These are phyloP conservation scores for Bromus sterilis DNA, from an alignment of 176 grass and related monocot species.

Conservation along the genomic window DNA sequence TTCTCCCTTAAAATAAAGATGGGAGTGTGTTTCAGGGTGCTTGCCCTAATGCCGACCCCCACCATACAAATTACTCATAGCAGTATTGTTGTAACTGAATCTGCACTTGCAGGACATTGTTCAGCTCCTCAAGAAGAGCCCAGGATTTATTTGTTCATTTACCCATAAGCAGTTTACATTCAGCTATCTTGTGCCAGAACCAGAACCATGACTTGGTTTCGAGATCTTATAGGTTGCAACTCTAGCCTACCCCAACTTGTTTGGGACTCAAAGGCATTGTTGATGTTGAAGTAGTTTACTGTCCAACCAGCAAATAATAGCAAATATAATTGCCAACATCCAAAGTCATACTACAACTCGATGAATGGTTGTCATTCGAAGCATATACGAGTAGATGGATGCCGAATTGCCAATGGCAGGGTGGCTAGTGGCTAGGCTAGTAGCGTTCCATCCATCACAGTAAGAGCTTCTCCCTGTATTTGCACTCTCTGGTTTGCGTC, in stretches of 20 bases:
- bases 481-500: conserved; percentile 35
- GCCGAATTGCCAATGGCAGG: not conserved
- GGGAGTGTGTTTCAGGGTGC: no score
- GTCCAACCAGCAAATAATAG: not conserved
- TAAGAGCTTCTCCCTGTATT: conserved; percentile 66
- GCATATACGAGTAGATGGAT: not conserved
- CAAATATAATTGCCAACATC: not conserved
- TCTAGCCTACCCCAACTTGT: no score
- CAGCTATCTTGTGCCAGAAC: no score
- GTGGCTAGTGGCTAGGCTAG: conserved; percentile 21
- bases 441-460: conserved; percentile 49
- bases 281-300: not conserved
- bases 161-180: no score
- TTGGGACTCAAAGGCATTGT: no score
- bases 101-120: not conserved
- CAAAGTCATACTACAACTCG: not conserved
- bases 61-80: not conserved
- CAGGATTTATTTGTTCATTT: no score
- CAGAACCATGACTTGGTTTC: no score
- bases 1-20: no score
- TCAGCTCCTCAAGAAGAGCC: not conserved
- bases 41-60: no score
- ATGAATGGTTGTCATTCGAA: not conserved
- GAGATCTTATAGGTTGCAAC: no score
- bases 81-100: not conserved